Evolutionary conservation across 1,284 basidiomycete species (phyloP).

Genomic region (Takashimella tepidaria): DNA sequence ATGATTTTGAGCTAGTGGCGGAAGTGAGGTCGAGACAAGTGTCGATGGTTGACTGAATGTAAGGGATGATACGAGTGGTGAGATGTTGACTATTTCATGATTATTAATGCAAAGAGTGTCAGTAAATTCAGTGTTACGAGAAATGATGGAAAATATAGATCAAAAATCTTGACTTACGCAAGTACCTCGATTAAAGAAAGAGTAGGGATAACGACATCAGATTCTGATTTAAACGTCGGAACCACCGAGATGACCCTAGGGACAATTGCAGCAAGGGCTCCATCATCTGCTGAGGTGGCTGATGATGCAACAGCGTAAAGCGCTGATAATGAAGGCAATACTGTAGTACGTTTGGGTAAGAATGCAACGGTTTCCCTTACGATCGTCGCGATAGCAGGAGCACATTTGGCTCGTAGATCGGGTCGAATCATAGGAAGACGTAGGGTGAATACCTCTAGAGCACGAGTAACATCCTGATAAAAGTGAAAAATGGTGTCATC

Average conservation of each 20-base stretch:
- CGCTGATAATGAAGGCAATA: slow-evolving; percentile 52
- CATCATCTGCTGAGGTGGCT: slow-evolving; percentile 62
- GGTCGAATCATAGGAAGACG: slow-evolving; percentile 61
- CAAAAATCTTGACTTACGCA: too few relatives aligned
- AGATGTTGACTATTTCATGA: too few relatives aligned
- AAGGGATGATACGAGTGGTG: slow-evolving; percentile 80
- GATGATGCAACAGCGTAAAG: slow-evolving; percentile 59
- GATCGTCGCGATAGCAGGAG: slow-evolving; percentile 53
- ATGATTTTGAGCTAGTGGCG: slow-evolving; percentile 5
- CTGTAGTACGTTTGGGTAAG: slow-evolving; percentile 46
- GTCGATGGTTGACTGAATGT: slow-evolving; percentile 66
- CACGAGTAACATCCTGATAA: slow-evolving; percentile 30
- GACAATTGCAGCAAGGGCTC: slow-evolving; percentile 56
- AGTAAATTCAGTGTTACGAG: too few relatives aligned
- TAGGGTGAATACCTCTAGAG: slow-evolving; percentile 56
- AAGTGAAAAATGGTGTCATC: neutral
- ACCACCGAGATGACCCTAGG: slow-evolving; percentile 56
- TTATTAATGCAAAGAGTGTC: too few relatives aligned
- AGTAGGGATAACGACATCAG: slow-evolving; percentile 51
- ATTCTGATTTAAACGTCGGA: slow-evolving; percentile 39
- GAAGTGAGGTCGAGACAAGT: slow-evolving; percentile 56
- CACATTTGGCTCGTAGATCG: slow-evolving; percentile 56
- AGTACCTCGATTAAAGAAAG: slow-evolving; percentile 54
- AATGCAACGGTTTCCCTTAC: slow-evolving; percentile 51
- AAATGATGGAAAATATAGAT: too few relatives aligned